These are phyloP conservation scores for Marchantia polymorpha DNA, from an alignment of 225 moss, liverwort and hornwort genomes.

Conservation along the genomic window DNA sequence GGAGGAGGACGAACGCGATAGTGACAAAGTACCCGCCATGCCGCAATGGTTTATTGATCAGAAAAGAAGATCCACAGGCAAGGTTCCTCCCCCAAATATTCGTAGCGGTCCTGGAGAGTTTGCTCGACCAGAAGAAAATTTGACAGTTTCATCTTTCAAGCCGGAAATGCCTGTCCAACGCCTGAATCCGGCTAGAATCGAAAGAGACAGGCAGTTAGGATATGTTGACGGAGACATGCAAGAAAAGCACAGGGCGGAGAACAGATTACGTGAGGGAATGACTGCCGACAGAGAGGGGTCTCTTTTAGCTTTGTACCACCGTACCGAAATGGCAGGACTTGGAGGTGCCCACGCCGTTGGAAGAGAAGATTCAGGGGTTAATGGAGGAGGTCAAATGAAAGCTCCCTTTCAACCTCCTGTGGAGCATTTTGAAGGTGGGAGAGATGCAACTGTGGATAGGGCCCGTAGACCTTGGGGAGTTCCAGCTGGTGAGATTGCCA, in stretches of 20 bases:
- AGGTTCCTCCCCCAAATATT: constrained; percentile 19
- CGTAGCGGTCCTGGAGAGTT: constrained; percentile 33
- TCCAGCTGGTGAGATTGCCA: background rate
- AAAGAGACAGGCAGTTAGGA: constrained; percentile 32
- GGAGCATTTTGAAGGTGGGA: constrained; percentile 23
- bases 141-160: constrained; percentile 7
- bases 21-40: constrained; percentile 28
- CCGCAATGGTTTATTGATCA: constrained; percentile 48
- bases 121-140: constrained; percentile 24
- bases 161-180: constrained; percentile 25
- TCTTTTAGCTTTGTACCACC: constrained; percentile 15
- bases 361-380: constrained; percentile 18
- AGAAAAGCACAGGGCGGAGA: constrained; percentile 24
- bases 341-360: constrained; percentile 1
- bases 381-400: constrained; percentile 3
- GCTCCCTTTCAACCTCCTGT: background rate
- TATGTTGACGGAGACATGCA: constrained; percentile 24
- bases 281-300: constrained; percentile 12
- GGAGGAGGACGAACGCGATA: constrained; percentile 26
- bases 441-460: constrained; percentile 19
- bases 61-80: constrained; percentile 32
- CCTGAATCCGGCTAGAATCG: constrained; percentile 12
- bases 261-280: constrained; percentile 18
- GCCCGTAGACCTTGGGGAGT: constrained; percentile 27
- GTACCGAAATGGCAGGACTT: constrained; percentile 18